These are phyloP conservation scores for Penicillium sp. DNA, from an alignment of 2,329 filamentous ascomycete species.

Conservation along the genomic window DNA sequence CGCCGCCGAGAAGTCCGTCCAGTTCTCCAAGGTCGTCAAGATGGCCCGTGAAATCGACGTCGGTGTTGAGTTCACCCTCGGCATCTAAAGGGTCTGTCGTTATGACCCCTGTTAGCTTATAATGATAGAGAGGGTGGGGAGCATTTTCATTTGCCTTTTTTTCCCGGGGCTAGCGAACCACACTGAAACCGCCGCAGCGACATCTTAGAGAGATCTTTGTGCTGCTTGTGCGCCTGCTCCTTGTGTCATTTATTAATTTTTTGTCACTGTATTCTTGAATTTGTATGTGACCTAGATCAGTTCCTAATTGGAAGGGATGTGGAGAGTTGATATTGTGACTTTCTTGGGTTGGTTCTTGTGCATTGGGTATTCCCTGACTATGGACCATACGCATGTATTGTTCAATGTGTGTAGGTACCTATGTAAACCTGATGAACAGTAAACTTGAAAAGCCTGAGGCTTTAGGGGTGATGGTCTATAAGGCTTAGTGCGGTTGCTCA, in stretches of 20 bases:
- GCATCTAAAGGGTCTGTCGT: conserved; percentile 63
- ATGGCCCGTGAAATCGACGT: conserved; percentile 97
- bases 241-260: conserved; percentile 30
- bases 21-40: conserved; percentile 99
- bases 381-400: not conserved
- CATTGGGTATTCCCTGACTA: not conserved
- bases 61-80: conserved; percentile 89
- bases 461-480: too few species aligned
- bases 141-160: conserved; percentile 11
- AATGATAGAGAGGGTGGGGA: conserved; percentile 10
- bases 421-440: too few species aligned
- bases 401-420: too few species aligned
- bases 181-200: conserved; percentile 10
- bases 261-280: conserved; percentile 30
- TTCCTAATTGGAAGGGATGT: conserved; percentile 24
- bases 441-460: too few species aligned
- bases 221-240: conserved; percentile 19
- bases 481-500: too few species aligned
- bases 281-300: conserved; percentile 26
- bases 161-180: conserved; percentile 7
- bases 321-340: conserved; percentile 6
- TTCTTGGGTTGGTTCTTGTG: not conserved
- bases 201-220: conserved; percentile 17
- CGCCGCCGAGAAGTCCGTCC: conserved; percentile 95
- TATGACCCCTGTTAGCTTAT: not conserved